Conservation (phyloP, 371 early-diverging fungal genomes). For the Mucor indicus region DNA sequence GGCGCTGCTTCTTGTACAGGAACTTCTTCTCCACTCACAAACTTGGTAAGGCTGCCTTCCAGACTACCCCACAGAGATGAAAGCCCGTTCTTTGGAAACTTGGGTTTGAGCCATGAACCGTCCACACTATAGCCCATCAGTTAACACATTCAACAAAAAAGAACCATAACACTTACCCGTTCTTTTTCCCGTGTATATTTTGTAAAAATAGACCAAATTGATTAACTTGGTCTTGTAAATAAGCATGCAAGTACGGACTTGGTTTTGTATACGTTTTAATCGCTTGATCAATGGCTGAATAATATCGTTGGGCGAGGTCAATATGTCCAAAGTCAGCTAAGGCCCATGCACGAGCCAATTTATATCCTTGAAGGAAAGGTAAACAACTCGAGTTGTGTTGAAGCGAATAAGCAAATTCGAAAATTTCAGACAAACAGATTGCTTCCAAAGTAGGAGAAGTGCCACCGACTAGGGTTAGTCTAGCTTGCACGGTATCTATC, state of each 20-base stretch:
- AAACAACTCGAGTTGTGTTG: slow-evolving; percentile 52
- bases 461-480: slow-evolving; percentile 62
- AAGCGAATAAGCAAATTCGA: slow-evolving; percentile 73
- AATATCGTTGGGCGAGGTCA: slow-evolving; percentile 71
- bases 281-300: slow-evolving; percentile 71
- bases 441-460: slow-evolving; percentile 46
- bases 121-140: slow-evolving; percentile 22
- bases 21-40: slow-evolving; percentile 64
- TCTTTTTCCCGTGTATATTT: slow-evolving; percentile 34
- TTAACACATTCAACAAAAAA: background rate
- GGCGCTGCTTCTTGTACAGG: slow-evolving; percentile 30
- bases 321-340: slow-evolving; percentile 78
- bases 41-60: slow-evolving; percentile 70
- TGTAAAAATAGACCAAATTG: slow-evolving; percentile 49
- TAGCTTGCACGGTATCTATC: slow-evolving; percentile 52
- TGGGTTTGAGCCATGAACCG: slow-evolving; percentile 56
- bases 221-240: slow-evolving; percentile 62
- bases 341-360: slow-evolving; percentile 78
- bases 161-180: slow-evolving; percentile 26
- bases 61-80: slow-evolving; percentile 67
- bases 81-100: slow-evolving; percentile 58
- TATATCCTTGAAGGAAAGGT: slow-evolving; percentile 89
- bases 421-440: slow-evolving; percentile 73
- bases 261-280: slow-evolving; percentile 70
- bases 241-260: slow-evolving; percentile 73